A percentile compares a stretch with the other conserved stretches of the same genome.
Evolutionary conservation across 441 rosid genomes (phyloP).

Genomic region (Dalechampia spathulata): DNA sequence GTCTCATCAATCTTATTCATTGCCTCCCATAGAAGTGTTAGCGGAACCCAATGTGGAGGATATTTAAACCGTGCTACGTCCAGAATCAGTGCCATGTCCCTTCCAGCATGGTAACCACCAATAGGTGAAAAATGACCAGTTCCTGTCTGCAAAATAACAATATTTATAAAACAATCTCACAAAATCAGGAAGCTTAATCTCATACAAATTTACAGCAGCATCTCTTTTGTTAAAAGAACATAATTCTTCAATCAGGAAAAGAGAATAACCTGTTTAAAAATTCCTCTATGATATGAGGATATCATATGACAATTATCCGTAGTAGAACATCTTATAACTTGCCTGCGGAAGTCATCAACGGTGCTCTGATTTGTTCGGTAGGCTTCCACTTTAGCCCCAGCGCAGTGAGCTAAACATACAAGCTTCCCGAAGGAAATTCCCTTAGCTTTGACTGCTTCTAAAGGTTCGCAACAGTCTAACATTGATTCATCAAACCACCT

Average conservation of each 20-base stretch:
- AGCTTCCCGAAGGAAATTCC: conserved; percentile 89
- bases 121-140: conserved; percentile 59
- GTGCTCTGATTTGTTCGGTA: conserved; percentile 67
- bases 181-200: too few relatives aligned
- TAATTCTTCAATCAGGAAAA: background rate
- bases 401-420: conserved; percentile 79
- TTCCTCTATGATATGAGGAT: conserved; percentile 70
- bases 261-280: conserved; percentile 57
- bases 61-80: conserved; percentile 61
- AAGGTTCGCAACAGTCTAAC: conserved; percentile 89
- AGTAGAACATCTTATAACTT: conserved; percentile 44
- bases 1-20: conserved; percentile 37
- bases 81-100: conserved; percentile 49
- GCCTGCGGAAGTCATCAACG: conserved; percentile 61
- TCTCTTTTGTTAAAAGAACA: background rate
- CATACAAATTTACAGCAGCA: too few relatives aligned
- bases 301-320: conserved; percentile 76
- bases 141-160: conserved; percentile 40
- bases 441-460: conserved; percentile 66
- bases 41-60: conserved; percentile 61
- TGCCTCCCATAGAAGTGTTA: conserved; percentile 55
- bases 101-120: conserved; percentile 51
- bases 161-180: background rate
- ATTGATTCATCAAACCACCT: conserved; percentile 98
- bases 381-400: conserved; percentile 87